Base-by-base conservation (phyloP, 2,329 filamentous ascomycete genomes). In the Ophiostoma populinum region DNA sequence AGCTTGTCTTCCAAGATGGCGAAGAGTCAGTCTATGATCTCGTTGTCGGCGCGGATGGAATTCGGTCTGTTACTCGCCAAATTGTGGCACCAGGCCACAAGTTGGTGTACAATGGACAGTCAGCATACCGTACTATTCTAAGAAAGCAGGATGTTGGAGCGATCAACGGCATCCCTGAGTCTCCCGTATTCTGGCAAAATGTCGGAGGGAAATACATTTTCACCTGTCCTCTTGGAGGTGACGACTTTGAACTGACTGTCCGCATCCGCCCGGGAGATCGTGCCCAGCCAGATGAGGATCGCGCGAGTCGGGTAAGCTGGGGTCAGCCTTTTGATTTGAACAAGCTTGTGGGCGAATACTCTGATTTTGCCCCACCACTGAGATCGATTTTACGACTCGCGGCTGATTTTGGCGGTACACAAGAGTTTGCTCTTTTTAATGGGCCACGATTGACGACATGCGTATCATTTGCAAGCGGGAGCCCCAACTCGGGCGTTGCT, bases 21-120 rank as follows among this genome's bases (percentile, higher is more conserved):
- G 45, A 44, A 5, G 34, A 30, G 1, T 55, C 54, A 3, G 46
- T 53, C 12, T 55, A 55, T 3, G 63, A 66, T 40, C 45, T 69
- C 0, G 53, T 68, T 1, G 54, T 70, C 2, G 65, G 63, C 0
- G 65, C 61, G 5, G 62, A 70, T 43, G 62, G 65, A 3, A 67
- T 67, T 34, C 56, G 62, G 38, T 66, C 62, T 2, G 37, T 44
- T 3, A 36, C 5, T 57, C 43, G 43, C 40, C 11, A 22, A 7
- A 46, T 51, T n/a, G 48, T 56, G 0, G 61, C 59, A 26, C 56
- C 57, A 1, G 50, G 53, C 0, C 59, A 64, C 42, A 46, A 47
- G 11, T 58, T 65, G 34, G 51, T 53, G 27, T 66, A 66, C 42
- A 65, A 52, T 16, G 51, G 53, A 27, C 43, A 48, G 37, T 51